Conservation (phyloP, 2,329 filamentous ascomycete species). For the Diaporthe aspalathi region DNA sequence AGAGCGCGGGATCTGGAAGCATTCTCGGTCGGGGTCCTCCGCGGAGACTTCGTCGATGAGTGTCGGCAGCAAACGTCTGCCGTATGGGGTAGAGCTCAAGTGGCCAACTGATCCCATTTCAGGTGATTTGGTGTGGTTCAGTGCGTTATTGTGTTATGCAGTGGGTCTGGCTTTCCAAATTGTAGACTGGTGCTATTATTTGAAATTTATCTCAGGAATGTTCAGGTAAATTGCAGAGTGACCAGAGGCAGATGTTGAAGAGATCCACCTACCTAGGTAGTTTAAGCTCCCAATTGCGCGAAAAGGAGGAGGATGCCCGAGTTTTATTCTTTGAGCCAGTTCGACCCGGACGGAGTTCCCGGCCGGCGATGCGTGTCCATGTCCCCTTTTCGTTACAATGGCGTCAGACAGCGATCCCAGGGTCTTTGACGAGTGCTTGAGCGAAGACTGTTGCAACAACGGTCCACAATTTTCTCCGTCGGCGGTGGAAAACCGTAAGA, state of each 20-base stretch:
- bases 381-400: background rate
- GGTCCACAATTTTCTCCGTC: slow-evolving; percentile 11
- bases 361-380: background rate
- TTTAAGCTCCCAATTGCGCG: background rate
- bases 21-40: slow-evolving; percentile 38
- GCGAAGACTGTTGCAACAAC: background rate
- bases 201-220: background rate
- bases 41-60: slow-evolving; percentile 37
- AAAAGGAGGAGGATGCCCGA: background rate
- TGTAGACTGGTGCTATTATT: too few relatives aligned
- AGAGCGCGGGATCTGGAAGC: slow-evolving; percentile 33
- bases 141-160: too few relatives aligned
- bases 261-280: background rate
- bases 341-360: background rate
- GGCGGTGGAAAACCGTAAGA: background rate
- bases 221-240: too few relatives aligned
- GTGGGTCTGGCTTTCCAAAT: too few relatives aligned
- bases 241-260: slow-evolving; percentile 2
- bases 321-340: background rate
- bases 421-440: background rate
- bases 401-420: background rate
- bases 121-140: background rate
- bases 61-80: slow-evolving; percentile 36
- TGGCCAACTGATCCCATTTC: slow-evolving; percentile 36
- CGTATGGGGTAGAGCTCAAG: slow-evolving; percentile 25